Base-by-base conservation (phyloP, 768 basidiomycete species). In the Hortiboletus campestris region DNA sequence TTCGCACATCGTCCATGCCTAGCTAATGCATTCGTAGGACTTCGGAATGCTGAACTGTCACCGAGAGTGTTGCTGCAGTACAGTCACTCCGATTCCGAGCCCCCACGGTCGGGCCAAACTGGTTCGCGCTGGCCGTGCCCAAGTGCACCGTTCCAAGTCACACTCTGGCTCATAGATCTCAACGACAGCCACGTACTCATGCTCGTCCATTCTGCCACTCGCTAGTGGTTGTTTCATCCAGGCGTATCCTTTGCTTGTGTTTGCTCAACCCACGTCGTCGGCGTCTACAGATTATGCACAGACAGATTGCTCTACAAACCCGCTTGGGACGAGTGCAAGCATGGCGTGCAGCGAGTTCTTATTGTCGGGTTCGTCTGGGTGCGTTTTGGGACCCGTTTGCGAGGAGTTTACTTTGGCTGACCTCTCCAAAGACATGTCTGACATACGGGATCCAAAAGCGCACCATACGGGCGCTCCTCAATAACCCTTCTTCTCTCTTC, bases 271-370 rank as follows among this genome's bases (percentile, higher is more conserved):
- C 25, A 3, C 44, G 71, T 91, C 5, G 91, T 97, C 0, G 94
- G 94, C 0, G 80, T 85, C 17, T 96, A 95, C 70, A 77, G 94
- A 29, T 75, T 96, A 7, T 79, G 84, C 63, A 91, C 88, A 0
- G 93, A 95, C 69, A 76, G 80, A 38, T 72, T 72, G 13, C 74
- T 96, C 34, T 85, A 83, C 56, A 73, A 76, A 25, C 91, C 92
- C 4, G 84, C 88, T 9, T 92, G 94, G 91, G 75, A 88, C 65
- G 94, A 92, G 73, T 90, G 92, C 67, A 81, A 78, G 59, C 87
- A 95, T 71, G 94, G 89, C 0, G 81, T 82, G 2, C 66, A 78
- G 45, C 75, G 93, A 19, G 94, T 94, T 0, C 74, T 81, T 0
- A 70, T 81, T 16, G 86, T 91, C 38, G 92, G 88, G 0, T 66